These are phyloP conservation scores for Penicillium sp. DNA, from an alignment of 2,329 filamentous ascomycete genomes.

Conservation along the genomic window DNA sequence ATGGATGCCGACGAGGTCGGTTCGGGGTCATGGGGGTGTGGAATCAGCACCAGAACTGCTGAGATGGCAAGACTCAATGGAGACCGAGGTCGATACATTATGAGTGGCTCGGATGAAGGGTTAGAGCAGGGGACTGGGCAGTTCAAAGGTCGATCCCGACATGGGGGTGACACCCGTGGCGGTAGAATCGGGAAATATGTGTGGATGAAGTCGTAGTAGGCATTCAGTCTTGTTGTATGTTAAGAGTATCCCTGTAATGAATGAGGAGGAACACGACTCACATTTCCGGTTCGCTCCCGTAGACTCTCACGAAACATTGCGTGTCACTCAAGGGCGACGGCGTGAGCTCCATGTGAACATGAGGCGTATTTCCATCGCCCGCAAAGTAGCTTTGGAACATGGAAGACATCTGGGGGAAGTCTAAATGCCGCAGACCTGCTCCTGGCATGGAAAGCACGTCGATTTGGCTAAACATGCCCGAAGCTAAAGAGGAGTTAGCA, in stretches of 20 bases:
- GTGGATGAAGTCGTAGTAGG: constrained; percentile 49
- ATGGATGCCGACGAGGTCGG: constrained; percentile 36
- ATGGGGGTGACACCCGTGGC: constrained; percentile 32
- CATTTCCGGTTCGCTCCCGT: constrained; percentile 44
- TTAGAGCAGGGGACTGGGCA: constrained; percentile 29
- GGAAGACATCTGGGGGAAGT: constrained; percentile 38
- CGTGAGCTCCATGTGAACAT: constrained; percentile 29
- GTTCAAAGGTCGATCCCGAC: constrained; percentile 36
- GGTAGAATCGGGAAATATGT: constrained; percentile 47
- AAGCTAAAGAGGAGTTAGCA: constrained; percentile 26
- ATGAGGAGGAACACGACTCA: constrained; percentile 22
- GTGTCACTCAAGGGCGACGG: constrained; percentile 28
- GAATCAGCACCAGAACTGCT: constrained; percentile 43
- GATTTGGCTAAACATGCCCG: constrained; percentile 42
- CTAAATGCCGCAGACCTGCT: constrained; percentile 41
- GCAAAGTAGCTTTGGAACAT: constrained; percentile 41
- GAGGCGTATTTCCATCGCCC: constrained; percentile 23
- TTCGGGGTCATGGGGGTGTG: constrained; percentile 41
- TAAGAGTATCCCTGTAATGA: constrained; percentile 9
- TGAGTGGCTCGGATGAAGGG: constrained; percentile 31
- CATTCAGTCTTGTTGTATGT: constrained; percentile 38
- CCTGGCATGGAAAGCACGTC: constrained; percentile 42
- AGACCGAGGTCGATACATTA: constrained; percentile 41
- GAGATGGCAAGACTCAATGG: constrained; percentile 46
- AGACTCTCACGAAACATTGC: constrained; percentile 37